A percentile compares a stretch with the other conserved stretches of the same genome.
Evolutionary conservation across 305 asterid species (phyloP).

Genomic region (Rubia peregrina): DNA sequence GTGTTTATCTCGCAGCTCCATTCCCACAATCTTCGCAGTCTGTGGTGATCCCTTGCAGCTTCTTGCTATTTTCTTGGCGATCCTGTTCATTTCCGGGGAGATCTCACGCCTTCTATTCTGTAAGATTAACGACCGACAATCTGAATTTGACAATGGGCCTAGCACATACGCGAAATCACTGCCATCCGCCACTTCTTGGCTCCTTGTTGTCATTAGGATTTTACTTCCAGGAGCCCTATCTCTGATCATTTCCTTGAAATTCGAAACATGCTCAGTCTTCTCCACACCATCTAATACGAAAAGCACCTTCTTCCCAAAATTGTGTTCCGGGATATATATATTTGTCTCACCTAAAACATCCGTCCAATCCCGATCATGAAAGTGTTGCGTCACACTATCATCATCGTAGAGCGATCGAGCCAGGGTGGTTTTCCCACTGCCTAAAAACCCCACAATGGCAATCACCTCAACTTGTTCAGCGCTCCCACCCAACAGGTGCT

Average conservation of each 20-base stretch:
- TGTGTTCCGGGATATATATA: accelerated
- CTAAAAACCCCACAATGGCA: background rate
- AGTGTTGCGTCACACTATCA: background rate
- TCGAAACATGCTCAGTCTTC: no score
- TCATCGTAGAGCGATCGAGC: background rate
- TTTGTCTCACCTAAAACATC: background rate
- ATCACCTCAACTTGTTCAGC: background rate
- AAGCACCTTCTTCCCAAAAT: conserved; percentile 16
- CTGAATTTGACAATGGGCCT: conserved; percentile 10
- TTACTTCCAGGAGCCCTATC: conserved; percentile 19
- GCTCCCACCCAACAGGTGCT: background rate
- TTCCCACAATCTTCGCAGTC: background rate
- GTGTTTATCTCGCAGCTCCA: background rate
- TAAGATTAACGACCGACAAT: conserved; percentile 19
- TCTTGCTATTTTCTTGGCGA: conserved; percentile 1
- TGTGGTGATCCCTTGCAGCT: conserved; percentile 23
- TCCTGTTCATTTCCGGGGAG: background rate
- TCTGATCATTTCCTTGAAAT: background rate
- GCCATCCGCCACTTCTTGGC: background rate
- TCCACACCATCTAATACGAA: conserved; percentile 23
- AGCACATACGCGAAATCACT: conserved; percentile 5
- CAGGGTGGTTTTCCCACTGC: background rate
- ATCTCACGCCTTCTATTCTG: background rate
- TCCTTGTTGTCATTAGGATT: conserved; percentile 31
- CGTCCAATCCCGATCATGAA: background rate